phyloP scores from a whole-genome alignment of 768 basidiomycete species.

The Chalciporus sphaerocephalus region DNA sequence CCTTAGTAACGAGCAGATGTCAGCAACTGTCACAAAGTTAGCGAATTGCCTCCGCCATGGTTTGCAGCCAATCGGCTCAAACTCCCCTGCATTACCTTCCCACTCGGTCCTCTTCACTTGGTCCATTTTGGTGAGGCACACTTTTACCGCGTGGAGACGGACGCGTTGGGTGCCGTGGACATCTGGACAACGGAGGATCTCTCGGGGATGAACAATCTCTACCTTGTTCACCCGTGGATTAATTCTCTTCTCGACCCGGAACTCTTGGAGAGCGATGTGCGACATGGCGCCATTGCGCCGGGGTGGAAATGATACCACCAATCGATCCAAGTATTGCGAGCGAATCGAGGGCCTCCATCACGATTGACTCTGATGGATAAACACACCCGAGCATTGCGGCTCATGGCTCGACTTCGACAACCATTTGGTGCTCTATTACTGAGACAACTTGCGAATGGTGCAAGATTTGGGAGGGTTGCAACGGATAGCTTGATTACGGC shows the following conservation, averaged over 20 bases:
- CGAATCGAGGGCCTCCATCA: too few species aligned
- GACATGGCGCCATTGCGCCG: too few species aligned
- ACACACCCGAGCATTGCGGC: not conserved
- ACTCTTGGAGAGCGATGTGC: not conserved
- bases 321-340: too few species aligned
- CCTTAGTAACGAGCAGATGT: not conserved
- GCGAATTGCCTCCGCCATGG: not conserved
- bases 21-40: not conserved
- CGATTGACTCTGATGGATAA: not conserved
- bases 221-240: slow-evolving; percentile 17
- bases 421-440: slow-evolving; percentile 10
- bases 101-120: not conserved
- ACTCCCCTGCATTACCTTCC: slow-evolving; percentile 7
- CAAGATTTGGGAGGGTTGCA: slow-evolving; percentile 12
- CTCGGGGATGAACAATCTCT: not conserved
- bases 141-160: slow-evolving; percentile 2
- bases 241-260: slow-evolving; percentile 4
- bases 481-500: slow-evolving; percentile 8
- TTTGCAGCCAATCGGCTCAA: not conserved
- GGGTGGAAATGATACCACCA: too few species aligned
- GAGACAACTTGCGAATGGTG: not conserved
- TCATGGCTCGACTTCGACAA: slow-evolving; percentile 1
- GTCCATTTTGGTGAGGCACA: not conserved
- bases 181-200: slow-evolving; percentile 6
- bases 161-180: not conserved